Evolutionary conservation across 768 basidiomycete genomes (phyloP), one percentile per base, ranked within the genome.

Genomic region (Leccinum uliginosum): DNA sequence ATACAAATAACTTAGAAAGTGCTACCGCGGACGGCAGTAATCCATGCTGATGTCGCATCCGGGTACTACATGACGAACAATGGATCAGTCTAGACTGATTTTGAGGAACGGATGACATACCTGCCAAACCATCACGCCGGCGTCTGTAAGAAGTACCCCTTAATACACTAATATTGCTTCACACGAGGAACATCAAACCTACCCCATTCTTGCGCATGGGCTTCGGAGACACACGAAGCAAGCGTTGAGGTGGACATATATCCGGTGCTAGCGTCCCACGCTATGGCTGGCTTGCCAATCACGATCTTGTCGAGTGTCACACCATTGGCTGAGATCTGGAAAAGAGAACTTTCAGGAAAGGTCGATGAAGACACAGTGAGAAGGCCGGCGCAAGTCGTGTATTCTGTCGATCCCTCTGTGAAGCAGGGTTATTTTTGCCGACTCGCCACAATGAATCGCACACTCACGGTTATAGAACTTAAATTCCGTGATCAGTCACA

Each of bases 201-300:
- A 65, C 63, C 3, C 63, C 63, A 65, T 12, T 57, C 60, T 21
- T 23, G 8, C 1, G n/a, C 11, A 26, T 59, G 17, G 4, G 87
- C 90, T 67, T 83, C 76, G 14, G 74, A 62, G 23, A 89, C 71
- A 69, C 89, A 91, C 15, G 69, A 70, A 1, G 83, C 80, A 15
- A 91, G 75, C 2, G 78, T 79, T 4, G 76, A 67, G 2, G 85
- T 74, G 38, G 73, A 72, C 72, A 91, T 86, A 56, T 75, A 80
- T 14, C 77, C 83, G 55, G 80, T 85, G 57, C 60, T 77, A 2
- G 85, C 83, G 40, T 83, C 81, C 10, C 69, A 58, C 1, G 61
- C 61, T 0, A 76, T 56, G 4, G 81, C 83, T 8, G 87, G 87
- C 70, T 91, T 91, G 4, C 89, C 88, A 61, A 91, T 87, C 53